A percentile compares a stretch with the other conserved stretches of the same genome.
Conservation (phyloP, 2,329 filamentous ascomycete genomes). For the Tolypocladium tropicale region DNA sequence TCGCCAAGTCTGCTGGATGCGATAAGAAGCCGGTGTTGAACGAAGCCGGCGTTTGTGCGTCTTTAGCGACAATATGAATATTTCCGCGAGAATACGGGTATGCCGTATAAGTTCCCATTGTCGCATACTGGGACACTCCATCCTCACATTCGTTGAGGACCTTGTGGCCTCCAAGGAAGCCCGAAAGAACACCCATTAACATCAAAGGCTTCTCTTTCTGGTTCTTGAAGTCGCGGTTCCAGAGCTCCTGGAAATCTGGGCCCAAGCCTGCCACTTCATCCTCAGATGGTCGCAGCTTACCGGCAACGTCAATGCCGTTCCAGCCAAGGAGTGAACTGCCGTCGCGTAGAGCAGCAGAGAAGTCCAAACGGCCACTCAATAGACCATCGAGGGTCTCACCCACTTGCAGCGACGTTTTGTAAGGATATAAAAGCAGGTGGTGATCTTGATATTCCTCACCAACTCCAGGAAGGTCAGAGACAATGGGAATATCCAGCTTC, state of each 20-base stretch:
- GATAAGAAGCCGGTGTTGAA: constrained; percentile 44
- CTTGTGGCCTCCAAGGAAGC: constrained; percentile 10
- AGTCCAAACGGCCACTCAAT: constrained; percentile 28
- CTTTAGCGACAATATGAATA: constrained; percentile 44
- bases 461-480: constrained; percentile 39
- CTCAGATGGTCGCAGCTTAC: constrained; percentile 45
- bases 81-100: constrained; percentile 53
- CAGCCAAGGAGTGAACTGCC: constrained; percentile 41
- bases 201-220: constrained; percentile 34
- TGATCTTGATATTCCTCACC: constrained; percentile 46
- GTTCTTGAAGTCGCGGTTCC: constrained; percentile 43
- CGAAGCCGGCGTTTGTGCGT: constrained; percentile 32
- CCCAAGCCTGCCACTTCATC: constrained; percentile 41
- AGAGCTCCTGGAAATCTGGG: constrained; percentile 39
- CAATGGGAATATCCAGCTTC: constrained; percentile 32
- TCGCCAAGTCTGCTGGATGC: constrained; percentile 42
- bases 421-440: constrained; percentile 41
- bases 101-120: constrained; percentile 39
- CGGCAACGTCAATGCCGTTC: constrained; percentile 45
- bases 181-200: constrained; percentile 25
- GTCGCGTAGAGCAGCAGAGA: constrained; percentile 29
- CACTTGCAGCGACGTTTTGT: constrained; percentile 22
- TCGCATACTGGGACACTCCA: constrained; percentile 34
- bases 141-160: background rate
- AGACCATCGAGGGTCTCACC: constrained; percentile 38